phyloP scores from a whole-genome alignment of 78 protist species.

The Isochrysis galbana region DNA sequence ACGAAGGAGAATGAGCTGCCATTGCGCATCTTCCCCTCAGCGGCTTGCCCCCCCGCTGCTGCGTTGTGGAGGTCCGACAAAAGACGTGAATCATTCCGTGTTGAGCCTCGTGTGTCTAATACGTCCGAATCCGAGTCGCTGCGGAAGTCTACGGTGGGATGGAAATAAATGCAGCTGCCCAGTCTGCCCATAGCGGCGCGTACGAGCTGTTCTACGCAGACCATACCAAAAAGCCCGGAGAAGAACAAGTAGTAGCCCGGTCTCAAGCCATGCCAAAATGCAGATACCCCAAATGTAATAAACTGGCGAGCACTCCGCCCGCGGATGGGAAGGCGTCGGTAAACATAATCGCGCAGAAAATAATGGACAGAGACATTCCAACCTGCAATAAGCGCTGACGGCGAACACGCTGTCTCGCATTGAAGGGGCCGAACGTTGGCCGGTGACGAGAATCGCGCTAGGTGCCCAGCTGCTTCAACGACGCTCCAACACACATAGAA shows the following conservation, averaged over 20 bases:
- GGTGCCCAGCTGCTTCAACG: neutral
- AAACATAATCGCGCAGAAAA: neutral
- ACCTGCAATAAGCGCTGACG: neutral
- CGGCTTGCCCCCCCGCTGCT: no score
- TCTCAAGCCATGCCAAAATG: neutral
- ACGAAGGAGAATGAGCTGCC: no score
- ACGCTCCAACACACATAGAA: neutral
- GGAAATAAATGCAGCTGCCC: no score
- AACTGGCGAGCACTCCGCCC: neutral
- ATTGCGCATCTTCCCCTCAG: no score
- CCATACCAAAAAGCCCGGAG: neutral
- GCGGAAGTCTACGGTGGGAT: no score
- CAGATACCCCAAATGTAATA: neutral
- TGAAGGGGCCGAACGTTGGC: neutral
- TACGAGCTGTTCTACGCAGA: neutral
- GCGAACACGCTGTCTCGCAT: neutral
- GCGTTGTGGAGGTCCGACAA: no score
- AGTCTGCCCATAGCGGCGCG: neutral
- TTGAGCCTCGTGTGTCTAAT: no score
- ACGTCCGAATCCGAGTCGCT: no score
- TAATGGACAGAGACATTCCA: neutral
- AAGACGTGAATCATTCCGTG: no score
- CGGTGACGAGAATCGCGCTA: neutral
- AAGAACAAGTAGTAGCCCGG: slow-evolving; percentile 16
- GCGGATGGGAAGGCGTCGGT: neutral